Conservation (phyloP, 129 eudicot genomes). For the Helichrysum umbraculigerum region DNA sequence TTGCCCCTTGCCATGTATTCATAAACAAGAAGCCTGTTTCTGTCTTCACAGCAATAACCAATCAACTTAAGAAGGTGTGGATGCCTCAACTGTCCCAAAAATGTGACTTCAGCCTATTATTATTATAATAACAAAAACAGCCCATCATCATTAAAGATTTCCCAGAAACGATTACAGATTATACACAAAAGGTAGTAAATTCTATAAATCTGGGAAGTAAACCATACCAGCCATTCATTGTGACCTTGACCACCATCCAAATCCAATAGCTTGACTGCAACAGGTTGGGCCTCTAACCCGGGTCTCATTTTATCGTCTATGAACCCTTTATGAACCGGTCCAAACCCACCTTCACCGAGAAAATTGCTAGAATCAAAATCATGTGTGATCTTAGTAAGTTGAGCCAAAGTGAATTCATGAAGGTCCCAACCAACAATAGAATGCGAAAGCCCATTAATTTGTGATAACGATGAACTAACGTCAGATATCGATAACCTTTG, state of each 20-base stretch:
- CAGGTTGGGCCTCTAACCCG: conserved; percentile 74
- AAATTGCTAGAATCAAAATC: conserved; percentile 65
- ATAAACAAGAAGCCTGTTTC: conserved; percentile 80
- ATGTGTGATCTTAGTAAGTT: conserved; percentile 60
- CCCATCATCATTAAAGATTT: background rate
- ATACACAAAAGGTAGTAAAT: too few species aligned
- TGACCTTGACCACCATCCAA: conserved; percentile 89
- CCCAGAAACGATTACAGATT: background rate
- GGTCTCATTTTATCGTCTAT: conserved; percentile 64
- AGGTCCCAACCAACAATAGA: conserved; percentile 63
- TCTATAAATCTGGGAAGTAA: too few species aligned
- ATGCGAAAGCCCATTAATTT: conserved; percentile 47
- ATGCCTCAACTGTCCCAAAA: conserved; percentile 90
- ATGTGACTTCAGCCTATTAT: conserved; percentile 85
- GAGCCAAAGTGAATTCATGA: conserved; percentile 58
- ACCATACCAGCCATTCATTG: conserved; percentile 82
- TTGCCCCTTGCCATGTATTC: conserved; percentile 86
- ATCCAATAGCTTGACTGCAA: conserved; percentile 81
- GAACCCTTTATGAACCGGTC: conserved; percentile 88
- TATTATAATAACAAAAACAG: background rate
- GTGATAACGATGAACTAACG: conserved; percentile 45
- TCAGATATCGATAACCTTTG: conserved; percentile 64
- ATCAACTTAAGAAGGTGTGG: conserved; percentile 90
- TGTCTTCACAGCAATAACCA: conserved; percentile 92
- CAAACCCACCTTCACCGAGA: conserved; percentile 92